Percentiles rank a stretch among this genome's conserved stretches.
Conservation (phyloP, 306 rosid genomes). For the Lathyrus sativus region DNA sequence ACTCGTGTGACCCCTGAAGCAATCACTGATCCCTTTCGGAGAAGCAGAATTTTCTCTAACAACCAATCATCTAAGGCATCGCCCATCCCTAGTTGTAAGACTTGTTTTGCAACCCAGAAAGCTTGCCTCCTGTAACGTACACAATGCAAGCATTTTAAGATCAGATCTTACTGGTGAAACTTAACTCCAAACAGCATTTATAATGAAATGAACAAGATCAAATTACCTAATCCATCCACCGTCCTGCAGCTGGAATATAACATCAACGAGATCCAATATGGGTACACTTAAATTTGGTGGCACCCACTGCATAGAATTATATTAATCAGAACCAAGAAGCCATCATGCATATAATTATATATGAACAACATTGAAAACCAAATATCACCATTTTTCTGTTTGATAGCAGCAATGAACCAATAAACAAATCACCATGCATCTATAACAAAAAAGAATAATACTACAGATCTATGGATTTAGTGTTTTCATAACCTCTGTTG, state of each 20-base stretch:
- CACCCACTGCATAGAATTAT: conserved; percentile 77
- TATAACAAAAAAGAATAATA: not conserved
- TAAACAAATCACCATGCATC: conserved; percentile 5
- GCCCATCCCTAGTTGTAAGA: conserved; percentile 97
- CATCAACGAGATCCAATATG: conserved; percentile 88
- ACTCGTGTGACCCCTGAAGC: conserved; percentile 82
- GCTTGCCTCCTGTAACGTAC: conserved; percentile 74
- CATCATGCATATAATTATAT: conserved; percentile 25
- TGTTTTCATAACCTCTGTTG: conserved; percentile 72
- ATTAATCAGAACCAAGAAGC: conserved; percentile 39
- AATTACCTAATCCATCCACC: conserved; percentile 99
- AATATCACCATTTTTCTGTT: conserved; percentile 28
- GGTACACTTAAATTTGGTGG: conserved; percentile 93
- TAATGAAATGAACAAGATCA: conserved; percentile 12
- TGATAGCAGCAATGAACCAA: conserved; percentile 22
- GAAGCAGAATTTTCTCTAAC: conserved; percentile 83
- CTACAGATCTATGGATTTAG: conserved; percentile 31
- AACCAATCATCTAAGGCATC: conserved; percentile 99
- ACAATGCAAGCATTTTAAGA: conserved; percentile 35
- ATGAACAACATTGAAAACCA: conserved; percentile 5
- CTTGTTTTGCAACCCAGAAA: conserved; percentile 97
- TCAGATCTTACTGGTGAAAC: conserved; percentile 21
- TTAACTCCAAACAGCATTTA: conserved; percentile 15
- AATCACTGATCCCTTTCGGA: conserved; percentile 85
- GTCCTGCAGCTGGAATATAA: conserved; percentile 91